Conservation (phyloP, 2,329 filamentous ascomycete species). For the Ceratocystiopsis sp. region DNA sequence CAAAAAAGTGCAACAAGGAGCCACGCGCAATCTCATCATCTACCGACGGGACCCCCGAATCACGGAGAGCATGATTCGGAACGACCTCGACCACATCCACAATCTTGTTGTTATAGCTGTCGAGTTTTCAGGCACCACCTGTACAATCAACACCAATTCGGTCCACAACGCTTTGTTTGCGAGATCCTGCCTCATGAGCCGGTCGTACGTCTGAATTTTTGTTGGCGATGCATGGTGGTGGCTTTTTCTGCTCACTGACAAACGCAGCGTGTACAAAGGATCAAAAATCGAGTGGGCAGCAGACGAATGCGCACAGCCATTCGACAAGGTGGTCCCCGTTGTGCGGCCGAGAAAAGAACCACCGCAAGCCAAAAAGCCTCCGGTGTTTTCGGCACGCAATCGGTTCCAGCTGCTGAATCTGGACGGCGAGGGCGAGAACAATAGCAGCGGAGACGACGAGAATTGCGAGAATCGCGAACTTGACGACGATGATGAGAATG, state of each 20-base stretch:
- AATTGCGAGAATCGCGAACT: slow-evolving; percentile 2
- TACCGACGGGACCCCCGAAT: slow-evolving; percentile 38
- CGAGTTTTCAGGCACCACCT: slow-evolving; percentile 38
- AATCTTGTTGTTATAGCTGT: slow-evolving; percentile 56
- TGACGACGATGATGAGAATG: slow-evolving; percentile 13
- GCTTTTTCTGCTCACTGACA: not conserved
- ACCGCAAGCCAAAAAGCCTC: slow-evolving; percentile 17
- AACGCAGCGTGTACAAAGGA: slow-evolving; percentile 45
- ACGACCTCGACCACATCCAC: slow-evolving; percentile 70
- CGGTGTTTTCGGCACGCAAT: slow-evolving; percentile 29
- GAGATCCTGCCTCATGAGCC: slow-evolving; percentile 59
- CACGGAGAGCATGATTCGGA: slow-evolving; percentile 46
- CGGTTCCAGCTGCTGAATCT: slow-evolving; percentile 44
- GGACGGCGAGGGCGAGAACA: slow-evolving; percentile 24
- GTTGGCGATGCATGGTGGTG: no score
- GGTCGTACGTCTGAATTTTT: slow-evolving; percentile 22
- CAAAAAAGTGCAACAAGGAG: slow-evolving; percentile 46
- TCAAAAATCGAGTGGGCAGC: slow-evolving; percentile 52
- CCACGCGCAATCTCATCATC: slow-evolving; percentile 59
- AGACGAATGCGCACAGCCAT: slow-evolving; percentile 54
- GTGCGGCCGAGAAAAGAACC: slow-evolving; percentile 13
- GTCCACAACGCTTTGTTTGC: slow-evolving; percentile 61
- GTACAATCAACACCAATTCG: slow-evolving; percentile 59
- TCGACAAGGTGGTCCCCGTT: slow-evolving; percentile 18
- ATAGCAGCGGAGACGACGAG: slow-evolving; percentile 13